A percentile compares a stretch with the other conserved stretches of the same genome.
These are phyloP conservation scores for Immersiporthe knoxdaviesiana DNA, from an alignment of 2,329 filamentous ascomycete species.

Conservation along the genomic window DNA sequence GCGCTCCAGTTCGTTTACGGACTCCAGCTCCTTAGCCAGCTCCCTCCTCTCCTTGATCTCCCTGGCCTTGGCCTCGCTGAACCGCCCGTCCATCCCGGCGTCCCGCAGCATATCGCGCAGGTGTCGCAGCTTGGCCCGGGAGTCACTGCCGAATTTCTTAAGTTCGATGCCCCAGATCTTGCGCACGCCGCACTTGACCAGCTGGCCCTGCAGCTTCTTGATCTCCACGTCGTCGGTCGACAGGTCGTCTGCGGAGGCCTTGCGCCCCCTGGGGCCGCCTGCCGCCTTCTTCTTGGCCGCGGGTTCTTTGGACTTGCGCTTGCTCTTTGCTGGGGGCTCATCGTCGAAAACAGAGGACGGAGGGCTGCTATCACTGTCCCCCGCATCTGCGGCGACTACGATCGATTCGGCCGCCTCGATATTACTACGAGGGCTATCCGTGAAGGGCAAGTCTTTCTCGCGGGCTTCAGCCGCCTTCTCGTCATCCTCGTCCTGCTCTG, in stretches of 20 bases:
- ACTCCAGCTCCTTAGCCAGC: constrained; percentile 80
- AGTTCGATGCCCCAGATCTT: constrained; percentile 92
- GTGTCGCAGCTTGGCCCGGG: constrained; percentile 80
- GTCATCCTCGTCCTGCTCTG: constrained; percentile 38
- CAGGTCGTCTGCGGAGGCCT: constrained; percentile 38
- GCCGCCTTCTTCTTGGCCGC: constrained; percentile 45
- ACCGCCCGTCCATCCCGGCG: constrained; percentile 85
- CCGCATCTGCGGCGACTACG: not conserved
- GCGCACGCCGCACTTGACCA: constrained; percentile 87
- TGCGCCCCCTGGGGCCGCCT: constrained; percentile 38
- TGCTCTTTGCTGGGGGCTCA: constrained; percentile 65
- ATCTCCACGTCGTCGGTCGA: constrained; percentile 76
- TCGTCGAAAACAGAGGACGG: constrained; percentile 84
- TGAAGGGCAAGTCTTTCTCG: constrained; percentile 15
- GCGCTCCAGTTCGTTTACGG: constrained; percentile 78
- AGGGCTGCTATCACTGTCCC: constrained; percentile 49
- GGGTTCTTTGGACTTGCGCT: constrained; percentile 53
- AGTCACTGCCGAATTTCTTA: constrained; percentile 70
- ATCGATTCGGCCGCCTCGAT: constrained; percentile 5
- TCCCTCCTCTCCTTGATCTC: constrained; percentile 89
- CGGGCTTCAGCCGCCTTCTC: constrained; percentile 33
- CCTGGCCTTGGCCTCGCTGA: constrained; percentile 79
- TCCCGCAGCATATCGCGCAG: constrained; percentile 79
- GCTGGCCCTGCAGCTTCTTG: constrained; percentile 83
- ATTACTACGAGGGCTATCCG: constrained; percentile 11